Conservation (phyloP, 1,139 yeast genomes). For the Geotrichum candidum region DNA sequence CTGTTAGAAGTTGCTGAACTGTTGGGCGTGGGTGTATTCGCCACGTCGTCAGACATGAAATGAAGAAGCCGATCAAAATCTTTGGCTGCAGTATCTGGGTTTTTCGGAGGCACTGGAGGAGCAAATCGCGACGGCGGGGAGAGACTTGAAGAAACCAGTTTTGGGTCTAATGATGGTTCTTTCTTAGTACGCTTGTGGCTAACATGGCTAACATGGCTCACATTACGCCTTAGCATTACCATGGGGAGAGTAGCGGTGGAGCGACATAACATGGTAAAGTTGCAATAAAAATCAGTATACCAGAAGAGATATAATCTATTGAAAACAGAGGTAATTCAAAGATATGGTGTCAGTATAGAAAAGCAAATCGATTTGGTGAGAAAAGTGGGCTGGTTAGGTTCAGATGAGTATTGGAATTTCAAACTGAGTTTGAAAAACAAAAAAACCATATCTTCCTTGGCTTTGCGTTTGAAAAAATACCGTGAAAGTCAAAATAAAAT, state of each 20-base stretch:
- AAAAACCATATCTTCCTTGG: not conserved
- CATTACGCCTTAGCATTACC: not conserved
- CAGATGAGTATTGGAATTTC: not conserved
- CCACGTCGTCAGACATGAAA: slow-evolving; percentile 19
- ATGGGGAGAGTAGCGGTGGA: not conserved
- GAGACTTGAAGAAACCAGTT: slow-evolving; percentile 6
- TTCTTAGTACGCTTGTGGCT: not conserved
- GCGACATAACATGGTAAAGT: not conserved
- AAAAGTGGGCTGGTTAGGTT: not conserved
- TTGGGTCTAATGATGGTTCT: slow-evolving; percentile 8
- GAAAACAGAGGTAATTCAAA: not conserved
- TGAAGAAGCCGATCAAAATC: slow-evolving; percentile 22
- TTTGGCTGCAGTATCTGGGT: not conserved
- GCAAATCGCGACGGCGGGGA: not conserved
- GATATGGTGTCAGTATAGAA: not conserved
- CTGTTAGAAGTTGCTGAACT: not conserved
- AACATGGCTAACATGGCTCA: not conserved
- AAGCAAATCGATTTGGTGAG: not conserved
- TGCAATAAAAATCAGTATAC: not conserved
- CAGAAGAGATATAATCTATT: not conserved
- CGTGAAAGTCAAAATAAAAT: no score
- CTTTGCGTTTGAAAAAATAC: not conserved
- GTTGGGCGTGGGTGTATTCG: not conserved
- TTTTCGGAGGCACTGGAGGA: not conserved
- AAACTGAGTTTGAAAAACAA: not conserved